These are phyloP conservation scores for Chlorencoelia australis DNA, from an alignment of 2,329 filamentous ascomycete species.

Conservation along the genomic window DNA sequence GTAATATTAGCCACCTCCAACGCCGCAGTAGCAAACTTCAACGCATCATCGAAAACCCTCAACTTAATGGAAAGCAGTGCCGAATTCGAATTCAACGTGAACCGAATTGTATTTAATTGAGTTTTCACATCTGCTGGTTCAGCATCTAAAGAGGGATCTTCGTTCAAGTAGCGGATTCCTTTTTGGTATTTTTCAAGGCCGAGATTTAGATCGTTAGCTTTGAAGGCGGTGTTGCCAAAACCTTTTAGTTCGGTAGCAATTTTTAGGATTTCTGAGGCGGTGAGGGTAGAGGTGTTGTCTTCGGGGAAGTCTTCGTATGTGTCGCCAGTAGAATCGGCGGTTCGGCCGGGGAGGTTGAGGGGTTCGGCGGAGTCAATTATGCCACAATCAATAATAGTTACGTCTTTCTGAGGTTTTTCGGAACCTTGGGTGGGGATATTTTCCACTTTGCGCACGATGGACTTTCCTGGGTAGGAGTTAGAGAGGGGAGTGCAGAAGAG, in stretches of 20 bases:
- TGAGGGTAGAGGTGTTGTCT: conserved; percentile 55
- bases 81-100: conserved; percentile 81
- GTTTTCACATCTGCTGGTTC: conserved; percentile 58
- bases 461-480: too few species aligned
- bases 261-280: conserved; percentile 58
- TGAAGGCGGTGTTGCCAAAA: conserved; percentile 88
- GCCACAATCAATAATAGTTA: conserved; percentile 72
- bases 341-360: conserved; percentile 54
- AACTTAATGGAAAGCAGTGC: conserved; percentile 80
- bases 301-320: conserved; percentile 93
- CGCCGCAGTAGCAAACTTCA: conserved; percentile 61
- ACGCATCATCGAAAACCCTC: conserved; percentile 57
- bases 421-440: conserved; percentile 62
- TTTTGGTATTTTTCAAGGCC: conserved; percentile 93
- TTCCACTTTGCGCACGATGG: conserved; percentile 80
- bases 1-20: conserved; percentile 55
- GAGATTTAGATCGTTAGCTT: conserved; percentile 55
- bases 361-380: conserved; percentile 68
- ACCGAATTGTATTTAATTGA: conserved; percentile 64
- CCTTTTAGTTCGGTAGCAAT: conserved; percentile 82
- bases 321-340: conserved; percentile 74
- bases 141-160: conserved; percentile 65
- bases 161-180: conserved; percentile 77
- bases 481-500: too few species aligned
- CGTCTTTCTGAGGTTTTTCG: conserved; percentile 71